Base-by-base conservation (phyloP, 352 stramenopile species). In the Pythium plurisporium region DNA sequence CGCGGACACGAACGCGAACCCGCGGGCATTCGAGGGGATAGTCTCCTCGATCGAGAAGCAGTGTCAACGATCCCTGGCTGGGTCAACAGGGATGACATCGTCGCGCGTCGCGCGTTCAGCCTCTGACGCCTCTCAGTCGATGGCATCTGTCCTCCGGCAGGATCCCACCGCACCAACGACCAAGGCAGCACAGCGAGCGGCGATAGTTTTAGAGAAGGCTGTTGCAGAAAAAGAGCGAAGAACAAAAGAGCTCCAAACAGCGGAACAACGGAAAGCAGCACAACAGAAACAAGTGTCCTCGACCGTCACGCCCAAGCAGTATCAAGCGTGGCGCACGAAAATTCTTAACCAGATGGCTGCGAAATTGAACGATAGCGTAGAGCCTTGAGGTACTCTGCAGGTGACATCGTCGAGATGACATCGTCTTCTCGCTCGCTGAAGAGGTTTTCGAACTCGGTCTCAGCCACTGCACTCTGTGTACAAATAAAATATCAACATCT, bases 381-480 rank as follows among this genome's bases (percentile, higher is more conserved):
- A 10, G 83, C 79, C 51, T 83, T 80, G 5, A 94, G 73, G 61
- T 91, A 94, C 58, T 87, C 72, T 0, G 76, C 70, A 0, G 78
- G 44, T 4, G 84, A 81, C 75, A 90, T 85, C 1, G 70, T 76
- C 17, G 81, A 89, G 44, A 69, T 66, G 17, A 94, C 72, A 26
- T 86, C 80, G 33, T 87, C 77, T 55, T 94, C 82, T 38, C 81
- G 77, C 59, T 94, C 84, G 44, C 84, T 91, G 56, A 94, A 91
- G 38, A 94, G 45, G 50, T 82, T 85, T 55, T 94, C 84, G 49
- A 94, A 94, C 60, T 89, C 84, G 26, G 86, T 73, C 12, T 86
- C 76, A 20, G 72, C 73, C 8, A 64, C 69, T 9, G 56, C 37
- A 31, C 34, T 65, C 59, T 71, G 42, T 33, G 5, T 22, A 10